Conservation (phyloP, 306 rosid species). For the Arachis hypogaea region DNA sequence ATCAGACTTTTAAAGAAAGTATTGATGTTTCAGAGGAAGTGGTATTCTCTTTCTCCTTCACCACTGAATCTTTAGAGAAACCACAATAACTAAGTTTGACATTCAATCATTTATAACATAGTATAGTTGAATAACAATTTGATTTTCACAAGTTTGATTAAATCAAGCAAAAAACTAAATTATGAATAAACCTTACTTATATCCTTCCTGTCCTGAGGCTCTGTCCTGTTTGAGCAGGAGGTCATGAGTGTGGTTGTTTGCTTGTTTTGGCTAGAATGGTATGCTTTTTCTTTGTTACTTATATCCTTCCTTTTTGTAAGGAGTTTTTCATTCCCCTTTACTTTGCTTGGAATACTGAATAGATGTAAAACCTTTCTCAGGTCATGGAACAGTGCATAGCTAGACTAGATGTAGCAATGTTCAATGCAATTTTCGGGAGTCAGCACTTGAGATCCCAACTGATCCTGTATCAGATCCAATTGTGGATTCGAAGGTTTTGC, state of each 20-base stretch:
- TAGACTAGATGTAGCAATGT: slow-evolving; percentile 94
- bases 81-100: slow-evolving; percentile 19
- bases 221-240: slow-evolving; percentile 96
- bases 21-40: too few relatives aligned
- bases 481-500: slow-evolving; percentile 85
- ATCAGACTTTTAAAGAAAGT: too few relatives aligned
- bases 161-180: slow-evolving; percentile 16
- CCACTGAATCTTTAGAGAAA: background rate
- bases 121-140: background rate
- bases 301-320: slow-evolving; percentile 26
- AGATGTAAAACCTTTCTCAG: slow-evolving; percentile 49
- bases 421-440: slow-evolving; percentile 97
- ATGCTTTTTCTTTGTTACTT: slow-evolving; percentile 16
- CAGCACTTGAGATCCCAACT: slow-evolving; percentile 90
- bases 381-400: slow-evolving; percentile 88
- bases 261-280: slow-evolving; percentile 89
- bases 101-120: background rate
- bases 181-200: slow-evolving; percentile 52
- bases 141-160: background rate
- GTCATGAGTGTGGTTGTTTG: slow-evolving; percentile 97
- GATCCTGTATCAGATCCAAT: slow-evolving; percentile 98
- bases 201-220: slow-evolving; percentile 34
- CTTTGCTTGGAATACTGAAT: slow-evolving; percentile 32
- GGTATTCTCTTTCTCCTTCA: too few relatives aligned
- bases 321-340: slow-evolving; percentile 25